Evolutionary conservation across 208 protist species (phyloP), one percentile per base, ranked within the genome.

Genomic region (Leishmania lainsoni): DNA sequence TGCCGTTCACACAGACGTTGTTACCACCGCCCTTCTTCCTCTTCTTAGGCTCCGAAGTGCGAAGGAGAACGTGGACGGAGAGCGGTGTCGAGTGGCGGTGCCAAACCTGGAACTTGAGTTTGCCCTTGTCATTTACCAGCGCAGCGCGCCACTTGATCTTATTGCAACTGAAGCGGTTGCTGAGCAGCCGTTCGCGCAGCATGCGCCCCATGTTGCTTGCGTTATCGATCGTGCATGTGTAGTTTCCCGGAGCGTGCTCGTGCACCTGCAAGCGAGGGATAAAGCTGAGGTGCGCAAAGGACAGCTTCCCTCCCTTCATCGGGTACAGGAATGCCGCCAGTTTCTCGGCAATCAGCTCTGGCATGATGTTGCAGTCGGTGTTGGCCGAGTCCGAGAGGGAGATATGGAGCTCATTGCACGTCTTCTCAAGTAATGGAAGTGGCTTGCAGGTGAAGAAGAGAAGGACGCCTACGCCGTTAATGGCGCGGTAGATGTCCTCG

Each of bases 161-260:
- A 76, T 84, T 91, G 84, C 88, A 95, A 78, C 83, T 93, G 82
- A 97, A 97, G 32, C 90, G 90, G 81, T 97, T 97, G 81, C 91
- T 94, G 77, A 92, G 69, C 42, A 92, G 78, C 26, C 88, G 86
- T 75, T 94, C 88, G 39, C 87, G 75, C 59, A 87, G 77, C 65
- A 94, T 81, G 49, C 85, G 86, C 58, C 87, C 89, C 72, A 95
- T 83, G 71, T 86, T 83, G 75, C 87, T 88, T 2, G 92, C 92
- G 78, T 93, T 93, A 78, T 97, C 93, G 48, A 97, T 75, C 17
- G 90, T 94, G 83, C 91, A 95, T 1, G 90, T 93, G 84, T 91
- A 97, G 76, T 89, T 91, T 52, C 93, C 92, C n/a, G 90, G 89
- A 8, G 88, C 89, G 79, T 91, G 86, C 76, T 97, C 93, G 80